Conservation (phyloP, 257 asterid genomes). For the Solanum chmielewskii region DNA sequence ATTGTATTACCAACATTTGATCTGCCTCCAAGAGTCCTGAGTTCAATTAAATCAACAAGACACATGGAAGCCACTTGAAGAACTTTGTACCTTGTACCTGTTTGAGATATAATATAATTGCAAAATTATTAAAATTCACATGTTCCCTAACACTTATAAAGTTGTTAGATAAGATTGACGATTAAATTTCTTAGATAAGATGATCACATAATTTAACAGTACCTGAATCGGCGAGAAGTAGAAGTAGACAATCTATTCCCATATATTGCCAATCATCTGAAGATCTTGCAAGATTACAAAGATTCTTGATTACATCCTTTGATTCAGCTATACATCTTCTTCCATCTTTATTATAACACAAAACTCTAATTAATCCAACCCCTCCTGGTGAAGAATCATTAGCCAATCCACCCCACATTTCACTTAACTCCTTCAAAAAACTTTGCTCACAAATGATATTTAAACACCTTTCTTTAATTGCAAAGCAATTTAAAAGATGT, state of each 20-base stretch:
- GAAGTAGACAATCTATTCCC: conserved; percentile 67
- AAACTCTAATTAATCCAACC: conserved; percentile 48
- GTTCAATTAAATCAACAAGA: conserved; percentile 59
- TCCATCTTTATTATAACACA: conserved; percentile 54
- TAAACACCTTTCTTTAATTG: conserved; percentile 43
- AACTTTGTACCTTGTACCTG: conserved; percentile 32
- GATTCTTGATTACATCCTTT: conserved; percentile 27
- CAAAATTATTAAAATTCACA: too few relatives aligned
- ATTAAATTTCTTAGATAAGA: not conserved
- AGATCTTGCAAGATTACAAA: conserved; percentile 63
- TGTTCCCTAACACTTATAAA: not conserved
- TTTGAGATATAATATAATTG: not conserved
- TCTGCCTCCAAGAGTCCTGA: conserved; percentile 39
- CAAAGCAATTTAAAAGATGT: conserved; percentile 70
- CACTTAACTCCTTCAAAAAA: conserved; percentile 40
- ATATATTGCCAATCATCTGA: conserved; percentile 83
- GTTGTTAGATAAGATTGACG: not conserved
- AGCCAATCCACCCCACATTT: conserved; percentile 71
- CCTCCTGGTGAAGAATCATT: conserved; percentile 62
- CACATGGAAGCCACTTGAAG: conserved; percentile 12
- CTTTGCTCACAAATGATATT: conserved; percentile 37
- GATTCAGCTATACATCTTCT: conserved; percentile 42
- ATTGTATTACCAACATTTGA: conserved; percentile 47
- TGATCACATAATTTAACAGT: not conserved
- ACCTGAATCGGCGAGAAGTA: conserved; percentile 57